phyloP scores from a whole-genome alignment of 1,284 basidiomycete species.

The Boletus smithii region DNA sequence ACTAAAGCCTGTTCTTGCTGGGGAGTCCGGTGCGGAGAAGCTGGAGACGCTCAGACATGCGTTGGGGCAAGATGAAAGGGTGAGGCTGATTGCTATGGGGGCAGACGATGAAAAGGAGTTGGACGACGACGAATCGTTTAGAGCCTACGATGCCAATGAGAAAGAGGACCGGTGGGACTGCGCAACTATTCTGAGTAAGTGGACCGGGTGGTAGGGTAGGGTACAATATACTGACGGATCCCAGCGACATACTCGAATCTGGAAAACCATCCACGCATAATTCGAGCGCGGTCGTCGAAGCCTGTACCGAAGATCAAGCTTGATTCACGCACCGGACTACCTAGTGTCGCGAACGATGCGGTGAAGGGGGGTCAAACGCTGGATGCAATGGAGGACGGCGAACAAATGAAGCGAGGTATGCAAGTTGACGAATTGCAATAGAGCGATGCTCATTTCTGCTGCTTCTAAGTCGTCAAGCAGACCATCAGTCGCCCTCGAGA shows the following conservation, averaged over 20 bases:
- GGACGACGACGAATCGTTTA: conserved; percentile 50
- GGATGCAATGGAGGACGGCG: conserved; percentile 33
- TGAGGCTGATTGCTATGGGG: conserved; percentile 30
- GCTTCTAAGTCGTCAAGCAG: conserved; percentile 35
- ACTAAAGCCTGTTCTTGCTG: conserved; percentile 71
- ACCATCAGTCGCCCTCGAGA: conserved; percentile 69
- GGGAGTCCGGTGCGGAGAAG: conserved; percentile 72
- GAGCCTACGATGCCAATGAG: conserved; percentile 47
- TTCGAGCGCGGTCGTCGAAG: conserved; percentile 59
- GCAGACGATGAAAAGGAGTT: conserved; percentile 41
- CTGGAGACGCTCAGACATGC: conserved; percentile 75
- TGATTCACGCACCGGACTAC: conserved; percentile 74
- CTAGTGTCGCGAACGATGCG: conserved; percentile 43
- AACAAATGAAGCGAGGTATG: conserved; percentile 29
- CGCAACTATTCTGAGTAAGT: conserved; percentile 87
- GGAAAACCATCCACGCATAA: conserved; percentile 89
- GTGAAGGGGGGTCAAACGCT: conserved; percentile 2
- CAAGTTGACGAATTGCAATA: neutral
- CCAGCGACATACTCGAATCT: conserved; percentile 92
- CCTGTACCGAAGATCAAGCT: conserved; percentile 64
- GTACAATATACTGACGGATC: conserved; percentile 18
- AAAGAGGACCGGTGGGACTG: conserved; percentile 89
- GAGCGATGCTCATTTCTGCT: conserved; percentile 4
- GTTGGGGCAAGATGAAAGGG: conserved; percentile 67
- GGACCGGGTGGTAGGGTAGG: neutral